A percentile compares a stretch with the other conserved stretches of the same genome.
These are phyloP conservation scores for Pestalotiopsis sp. DNA, from an alignment of 2,329 filamentous ascomycete genomes.

Conservation along the genomic window DNA sequence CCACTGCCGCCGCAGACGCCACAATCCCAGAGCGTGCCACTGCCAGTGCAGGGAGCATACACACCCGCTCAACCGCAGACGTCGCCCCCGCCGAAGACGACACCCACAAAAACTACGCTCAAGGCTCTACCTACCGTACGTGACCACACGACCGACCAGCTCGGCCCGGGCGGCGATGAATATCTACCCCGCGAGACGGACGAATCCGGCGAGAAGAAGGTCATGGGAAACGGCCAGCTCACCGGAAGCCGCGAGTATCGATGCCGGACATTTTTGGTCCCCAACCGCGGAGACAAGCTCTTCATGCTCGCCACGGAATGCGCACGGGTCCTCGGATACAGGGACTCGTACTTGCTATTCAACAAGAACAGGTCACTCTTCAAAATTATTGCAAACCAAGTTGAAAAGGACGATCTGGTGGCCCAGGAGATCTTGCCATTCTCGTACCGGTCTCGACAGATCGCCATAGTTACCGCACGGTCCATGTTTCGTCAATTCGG, in stretches of 20 bases:
- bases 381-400: conserved; percentile 96
- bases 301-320: conserved; percentile 99
- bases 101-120: conserved; percentile 80
- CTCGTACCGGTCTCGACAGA: conserved; percentile 96
- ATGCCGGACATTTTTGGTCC: conserved; percentile 91
- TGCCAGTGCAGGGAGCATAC: conserved; percentile 47
- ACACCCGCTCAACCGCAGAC: conserved; percentile 49
- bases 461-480: conserved; percentile 94
- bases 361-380: conserved; percentile 97
- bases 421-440: conserved; percentile 94
- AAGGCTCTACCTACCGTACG: conserved; percentile 95
- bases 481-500: conserved; percentile 99
- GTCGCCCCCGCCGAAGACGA: conserved; percentile 74
- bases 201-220: conserved; percentile 92
- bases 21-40: conserved; percentile 51
- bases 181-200: conserved; percentile 94
- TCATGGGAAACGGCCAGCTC: conserved; percentile 79
- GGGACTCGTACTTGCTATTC: conserved; percentile 97
- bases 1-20: conserved; percentile 56
- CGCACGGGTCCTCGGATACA: conserved; percentile 88
- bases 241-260: conserved; percentile 85
- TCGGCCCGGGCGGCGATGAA: conserved; percentile 87
- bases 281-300: conserved; percentile 86
- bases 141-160: conserved; percentile 96
- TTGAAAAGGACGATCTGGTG: conserved; percentile 96